Conservation (phyloP, 192 early-diverging fungal genomes). For the Podila horticola region DNA sequence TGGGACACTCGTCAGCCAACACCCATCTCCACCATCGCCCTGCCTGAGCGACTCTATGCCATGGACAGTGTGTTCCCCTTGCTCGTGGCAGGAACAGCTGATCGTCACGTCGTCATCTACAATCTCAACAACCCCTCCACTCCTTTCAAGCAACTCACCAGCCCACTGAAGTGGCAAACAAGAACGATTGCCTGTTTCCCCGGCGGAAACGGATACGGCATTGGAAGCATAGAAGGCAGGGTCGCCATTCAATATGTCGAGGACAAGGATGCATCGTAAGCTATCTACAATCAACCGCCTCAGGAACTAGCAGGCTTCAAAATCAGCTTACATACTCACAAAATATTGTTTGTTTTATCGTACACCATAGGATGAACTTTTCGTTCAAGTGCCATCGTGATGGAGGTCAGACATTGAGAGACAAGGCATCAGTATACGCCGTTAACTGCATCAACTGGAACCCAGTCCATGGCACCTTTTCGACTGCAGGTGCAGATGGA, state of each 20-base stretch:
- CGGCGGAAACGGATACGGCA: slow-evolving; percentile 81
- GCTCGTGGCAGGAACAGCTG: slow-evolving; percentile 93
- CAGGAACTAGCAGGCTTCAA: not conserved
- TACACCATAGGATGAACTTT: slow-evolving; percentile 70
- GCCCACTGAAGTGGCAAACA: slow-evolving; percentile 89
- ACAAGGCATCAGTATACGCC: slow-evolving; percentile 67
- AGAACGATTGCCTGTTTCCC: slow-evolving; percentile 84
- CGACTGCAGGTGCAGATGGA: slow-evolving; percentile 89
- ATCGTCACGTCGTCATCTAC: slow-evolving; percentile 84
- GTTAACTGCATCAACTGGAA: slow-evolving; percentile 84
- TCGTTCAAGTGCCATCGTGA: slow-evolving; percentile 96
- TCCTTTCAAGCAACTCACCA: slow-evolving; percentile 72
- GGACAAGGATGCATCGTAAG: slow-evolving; percentile 72
- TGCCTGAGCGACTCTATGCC: slow-evolving; percentile 91
- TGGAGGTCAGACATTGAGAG: slow-evolving; percentile 39
- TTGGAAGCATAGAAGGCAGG: slow-evolving; percentile 95
- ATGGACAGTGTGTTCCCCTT: slow-evolving; percentile 87
- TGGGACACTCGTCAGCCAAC: slow-evolving; percentile 89
- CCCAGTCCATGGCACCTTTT: slow-evolving; percentile 88
- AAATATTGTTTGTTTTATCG: not conserved
- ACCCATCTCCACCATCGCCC: slow-evolving; percentile 75
- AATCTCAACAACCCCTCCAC: slow-evolving; percentile 81
- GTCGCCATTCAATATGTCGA: slow-evolving; percentile 94
- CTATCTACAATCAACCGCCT: not conserved
- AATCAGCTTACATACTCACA: not conserved